Evolutionary conservation across 176 grass and related monocot genomes (phyloP).

Genomic region (Poa annua): DNA sequence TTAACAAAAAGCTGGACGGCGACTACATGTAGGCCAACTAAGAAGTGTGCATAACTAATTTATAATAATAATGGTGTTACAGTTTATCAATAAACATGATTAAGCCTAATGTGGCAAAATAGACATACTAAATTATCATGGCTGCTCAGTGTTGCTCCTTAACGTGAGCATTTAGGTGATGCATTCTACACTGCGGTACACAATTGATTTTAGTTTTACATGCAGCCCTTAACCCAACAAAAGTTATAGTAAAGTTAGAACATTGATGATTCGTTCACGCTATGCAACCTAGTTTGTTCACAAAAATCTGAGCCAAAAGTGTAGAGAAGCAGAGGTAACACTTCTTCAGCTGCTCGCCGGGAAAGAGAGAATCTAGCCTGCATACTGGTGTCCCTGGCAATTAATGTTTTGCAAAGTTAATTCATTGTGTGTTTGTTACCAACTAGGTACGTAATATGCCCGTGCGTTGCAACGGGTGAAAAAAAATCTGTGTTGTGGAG

Average conservation of each 20-base stretch:
- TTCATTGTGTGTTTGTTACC: conserved; percentile 87
- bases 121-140: neutral
- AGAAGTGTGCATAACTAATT: neutral
- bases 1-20: neutral
- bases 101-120: neutral
- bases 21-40: neutral
- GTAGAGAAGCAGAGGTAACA: neutral
- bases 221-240: neutral
- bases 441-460: too few species aligned
- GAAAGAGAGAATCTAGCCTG: neutral
- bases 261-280: too few species aligned
- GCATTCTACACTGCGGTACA: neutral
- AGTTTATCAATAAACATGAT: neutral
- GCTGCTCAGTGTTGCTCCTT: neutral
- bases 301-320: too few species aligned
- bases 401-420: neutral
- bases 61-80: neutral
- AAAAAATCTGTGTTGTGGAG: too few species aligned
- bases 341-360: neutral
- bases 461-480: too few species aligned
- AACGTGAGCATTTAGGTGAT: neutral
- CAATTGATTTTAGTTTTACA: conserved; percentile 11
- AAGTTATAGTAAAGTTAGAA: too few species aligned
- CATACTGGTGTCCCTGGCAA: neutral
- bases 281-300: too few species aligned